Evolutionary conservation across 2,329 filamentous ascomycete species (phyloP), one percentile per base, ranked within the genome.

Genomic region (Monosporascus sp.): DNA sequence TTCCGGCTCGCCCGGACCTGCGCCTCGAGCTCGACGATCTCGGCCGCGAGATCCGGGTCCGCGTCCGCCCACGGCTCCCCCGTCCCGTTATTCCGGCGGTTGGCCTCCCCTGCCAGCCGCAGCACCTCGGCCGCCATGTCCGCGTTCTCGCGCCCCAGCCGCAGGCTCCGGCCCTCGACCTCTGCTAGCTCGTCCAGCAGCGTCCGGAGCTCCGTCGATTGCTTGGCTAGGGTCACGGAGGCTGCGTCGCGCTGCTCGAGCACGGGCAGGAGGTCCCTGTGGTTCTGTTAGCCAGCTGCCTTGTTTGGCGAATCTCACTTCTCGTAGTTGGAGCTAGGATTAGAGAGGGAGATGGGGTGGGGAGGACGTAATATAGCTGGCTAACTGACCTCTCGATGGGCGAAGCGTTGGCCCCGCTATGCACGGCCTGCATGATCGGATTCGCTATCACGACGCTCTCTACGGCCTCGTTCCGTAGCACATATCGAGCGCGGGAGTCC

Each of bases 371-470:
- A 17, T 5, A 31, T n/a, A 17, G 24, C 31, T 11, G 20, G 20
- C 3, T 45, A 45, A 55, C 68, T 39, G 76, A 89, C 89, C 83
- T 81, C 70, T 94, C 89, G 50, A 85, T 75, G 45, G 82, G 80
- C 2, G 83, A 81, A 18, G 83, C 80, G 54, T 82, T 78, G 14
- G 80, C 81, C 44, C 84, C 84, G 54, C 81, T 74, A 67, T 95
- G 89, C 39, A 93, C 83, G 6, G 90, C 86, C 63, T 88, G 89
- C 53, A 95, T 74, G 41, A 89, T 84, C 7, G 90, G 89, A 62
- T 90, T 86, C 52, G 85, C 84, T 60, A 83, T 82, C 59, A 94
- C 70, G 50, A 89, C 83, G 47, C 79, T 83, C 56, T 88, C 83
- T 22, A 85, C 76, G 22, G 89, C 84, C 55, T 83, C 83, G 66